Percentiles rank a stretch among this genome's conserved stretches.
These are phyloP conservation scores for Drosera capensis DNA, from an alignment of 148 eudicot genomes.

Conservation along the genomic window DNA sequence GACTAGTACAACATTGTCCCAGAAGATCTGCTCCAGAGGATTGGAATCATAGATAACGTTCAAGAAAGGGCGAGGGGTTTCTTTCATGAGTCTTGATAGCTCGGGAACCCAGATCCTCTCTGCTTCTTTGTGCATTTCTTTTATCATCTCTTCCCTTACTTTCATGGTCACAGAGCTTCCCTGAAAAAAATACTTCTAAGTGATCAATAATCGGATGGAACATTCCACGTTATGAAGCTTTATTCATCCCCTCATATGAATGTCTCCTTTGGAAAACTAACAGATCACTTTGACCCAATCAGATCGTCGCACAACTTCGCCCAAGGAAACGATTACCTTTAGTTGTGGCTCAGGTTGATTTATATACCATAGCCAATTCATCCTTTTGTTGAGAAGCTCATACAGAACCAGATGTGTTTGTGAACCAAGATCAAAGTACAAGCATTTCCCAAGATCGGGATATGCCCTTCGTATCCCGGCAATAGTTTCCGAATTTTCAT, in stretches of 20 bases:
- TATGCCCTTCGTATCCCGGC: conserved; percentile 31
- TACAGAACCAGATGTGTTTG: conserved; percentile 47
- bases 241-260: too few relatives aligned
- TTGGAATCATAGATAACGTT: conserved; percentile 72
- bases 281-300: too few relatives aligned
- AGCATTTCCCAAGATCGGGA: conserved; percentile 60
- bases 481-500: conserved; percentile 30
- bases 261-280: too few relatives aligned
- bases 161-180: conserved; percentile 70
- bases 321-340: conserved; percentile 23
- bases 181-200: conserved; percentile 13
- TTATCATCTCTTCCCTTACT: conserved; percentile 45
- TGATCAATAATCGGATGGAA: background rate
- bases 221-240: background rate
- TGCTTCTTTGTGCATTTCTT: conserved; percentile 49
- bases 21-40: conserved; percentile 37
- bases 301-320: too few relatives aligned
- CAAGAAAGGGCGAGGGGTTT: conserved; percentile 58
- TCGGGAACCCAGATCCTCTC: conserved; percentile 51
- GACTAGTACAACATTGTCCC: conserved; percentile 59
- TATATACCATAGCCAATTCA: conserved; percentile 86
- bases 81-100: conserved; percentile 35
- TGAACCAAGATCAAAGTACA: conserved; percentile 47
- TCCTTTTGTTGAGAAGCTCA: conserved; percentile 50
- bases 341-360: conserved; percentile 63